Evolutionary conservation across 2,329 filamentous ascomycete species (phyloP), one percentile per base, ranked within the genome.

Genomic region (Neoarthrinium moseri): DNA sequence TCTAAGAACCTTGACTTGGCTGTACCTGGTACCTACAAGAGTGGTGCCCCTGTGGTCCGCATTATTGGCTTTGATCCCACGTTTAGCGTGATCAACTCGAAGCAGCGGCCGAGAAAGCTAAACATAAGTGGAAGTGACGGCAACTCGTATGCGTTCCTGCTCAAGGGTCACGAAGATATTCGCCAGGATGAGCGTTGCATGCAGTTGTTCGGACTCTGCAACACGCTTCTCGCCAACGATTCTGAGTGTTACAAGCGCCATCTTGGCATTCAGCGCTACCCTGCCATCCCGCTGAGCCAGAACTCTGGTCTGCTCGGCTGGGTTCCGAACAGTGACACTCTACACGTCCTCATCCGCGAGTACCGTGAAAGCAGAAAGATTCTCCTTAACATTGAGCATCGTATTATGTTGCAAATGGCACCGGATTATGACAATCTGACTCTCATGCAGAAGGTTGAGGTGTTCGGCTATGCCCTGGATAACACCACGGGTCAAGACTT

Each of bases 161-260:
- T 99, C 58, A 99, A 99, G 74, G 94, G 94, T n/a, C 95, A 99
- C 60, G 94, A 99, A 70, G 94, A 99, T 73, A 96, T 99, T 54
- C 87, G 94, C 49, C 94, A 99, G 68, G 94, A 99, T 62, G 94
- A 99, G 70, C 86, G 95, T 69, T 94, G 99, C 56, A 99, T 99
- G 95, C 94, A 99, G 69, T 80, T 99, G 27, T 99, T 99, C 62
- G 94, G 94, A 32, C 81, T 99, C 12, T 94, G 92, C 72, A 99
- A 99, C 66, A 99, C 95, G 0, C 80, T 99, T 2, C 81, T 99
- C 33, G 80, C 89, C 36, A 92, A 92, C 61, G 95, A 99, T 63
- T 89, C 90, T 4, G 95, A 99, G 69, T 94, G 87, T 58, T 95
- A 96, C 70, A 99, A 99, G 74, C 84, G 94, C 8, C 94, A 99